A percentile compares a stretch with the other conserved stretches of the same genome.
Evolutionary conservation across 208 protist genomes (phyloP).

Genomic region (Acanthamoeba quina): DNA sequence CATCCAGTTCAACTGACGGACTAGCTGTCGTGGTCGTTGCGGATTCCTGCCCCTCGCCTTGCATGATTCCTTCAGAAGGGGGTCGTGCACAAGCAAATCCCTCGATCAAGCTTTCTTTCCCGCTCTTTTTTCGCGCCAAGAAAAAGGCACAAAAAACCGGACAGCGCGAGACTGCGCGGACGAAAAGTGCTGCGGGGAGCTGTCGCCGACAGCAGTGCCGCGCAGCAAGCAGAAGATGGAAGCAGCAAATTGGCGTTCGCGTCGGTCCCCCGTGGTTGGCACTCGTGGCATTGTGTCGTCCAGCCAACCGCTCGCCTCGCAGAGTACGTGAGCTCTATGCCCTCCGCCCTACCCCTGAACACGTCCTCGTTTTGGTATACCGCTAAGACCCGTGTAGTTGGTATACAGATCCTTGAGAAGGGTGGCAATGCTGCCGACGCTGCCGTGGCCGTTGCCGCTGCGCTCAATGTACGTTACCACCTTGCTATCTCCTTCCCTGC

Average conservation of each 20-base stretch:
- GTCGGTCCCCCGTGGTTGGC: slow-evolving; percentile 38
- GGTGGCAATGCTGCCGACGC: slow-evolving; percentile 88
- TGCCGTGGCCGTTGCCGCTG: slow-evolving; percentile 85
- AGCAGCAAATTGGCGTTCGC: slow-evolving; percentile 27
- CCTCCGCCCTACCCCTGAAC: neutral
- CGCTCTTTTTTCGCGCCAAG: neutral
- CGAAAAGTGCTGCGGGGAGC: neutral
- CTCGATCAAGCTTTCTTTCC: neutral
- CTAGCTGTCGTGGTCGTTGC: neutral
- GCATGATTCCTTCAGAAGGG: neutral
- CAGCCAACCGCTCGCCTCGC: slow-evolving; percentile 44
- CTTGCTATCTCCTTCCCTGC: neutral
- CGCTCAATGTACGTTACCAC: slow-evolving; percentile 81
- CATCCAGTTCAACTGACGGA: neutral
- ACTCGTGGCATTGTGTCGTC: slow-evolving; percentile 45
- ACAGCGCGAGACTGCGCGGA: neutral
- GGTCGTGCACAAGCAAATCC: neutral
- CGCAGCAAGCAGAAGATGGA: neutral
- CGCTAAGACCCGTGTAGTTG: slow-evolving; percentile 62
- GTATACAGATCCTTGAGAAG: slow-evolving; percentile 81
- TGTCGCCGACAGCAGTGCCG: neutral
- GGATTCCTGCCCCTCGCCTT: neutral
- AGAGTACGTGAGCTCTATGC: neutral
- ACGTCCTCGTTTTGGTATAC: neutral
- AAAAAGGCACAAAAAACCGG: neutral